A percentile compares a stretch with the other conserved stretches of the same genome.
Evolutionary conservation across 116 monocot genomes (phyloP).

Genomic region (Dioscorea cayenensis): DNA sequence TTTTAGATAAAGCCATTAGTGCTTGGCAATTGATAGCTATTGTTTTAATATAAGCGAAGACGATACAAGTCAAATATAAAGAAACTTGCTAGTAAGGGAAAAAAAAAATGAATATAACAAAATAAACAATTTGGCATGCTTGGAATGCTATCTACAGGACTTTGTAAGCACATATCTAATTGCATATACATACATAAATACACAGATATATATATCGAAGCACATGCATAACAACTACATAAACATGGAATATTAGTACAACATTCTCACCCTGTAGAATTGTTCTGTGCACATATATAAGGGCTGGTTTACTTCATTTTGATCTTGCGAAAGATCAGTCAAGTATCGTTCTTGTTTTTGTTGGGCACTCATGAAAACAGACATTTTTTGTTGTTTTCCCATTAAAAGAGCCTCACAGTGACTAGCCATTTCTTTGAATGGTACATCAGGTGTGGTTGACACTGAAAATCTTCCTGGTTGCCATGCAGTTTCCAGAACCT

Average conservation of each 20-base stretch:
- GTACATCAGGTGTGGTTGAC: constrained; percentile 47
- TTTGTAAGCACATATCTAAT: no score
- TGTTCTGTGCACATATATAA: constrained; percentile 2
- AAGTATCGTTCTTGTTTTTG: constrained; percentile 29
- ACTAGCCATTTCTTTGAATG: constrained; percentile 68
- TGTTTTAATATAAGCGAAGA: no score
- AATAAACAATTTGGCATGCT: no score
- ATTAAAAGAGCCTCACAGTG: constrained; percentile 68
- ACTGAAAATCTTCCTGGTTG: constrained; percentile 56
- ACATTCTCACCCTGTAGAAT: constrained; percentile 23
- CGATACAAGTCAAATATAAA: no score
- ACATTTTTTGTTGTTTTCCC: constrained; percentile 75
- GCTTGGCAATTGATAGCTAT: no score
- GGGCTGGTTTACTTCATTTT: constrained; percentile 4
- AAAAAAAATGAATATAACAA: no score
- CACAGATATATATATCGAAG: background rate
- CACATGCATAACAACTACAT: background rate
- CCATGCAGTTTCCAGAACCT: constrained; percentile 49
- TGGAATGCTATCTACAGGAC: no score
- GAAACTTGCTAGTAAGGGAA: no score
- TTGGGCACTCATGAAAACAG: constrained; percentile 40
- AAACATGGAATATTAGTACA: background rate
- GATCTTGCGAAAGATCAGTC: constrained; percentile 3
- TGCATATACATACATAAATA: no score
- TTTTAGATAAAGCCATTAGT: no score